Base-by-base conservation (phyloP, 1,284 basidiomycete genomes). In the Bjerkandera adusta region DNA sequence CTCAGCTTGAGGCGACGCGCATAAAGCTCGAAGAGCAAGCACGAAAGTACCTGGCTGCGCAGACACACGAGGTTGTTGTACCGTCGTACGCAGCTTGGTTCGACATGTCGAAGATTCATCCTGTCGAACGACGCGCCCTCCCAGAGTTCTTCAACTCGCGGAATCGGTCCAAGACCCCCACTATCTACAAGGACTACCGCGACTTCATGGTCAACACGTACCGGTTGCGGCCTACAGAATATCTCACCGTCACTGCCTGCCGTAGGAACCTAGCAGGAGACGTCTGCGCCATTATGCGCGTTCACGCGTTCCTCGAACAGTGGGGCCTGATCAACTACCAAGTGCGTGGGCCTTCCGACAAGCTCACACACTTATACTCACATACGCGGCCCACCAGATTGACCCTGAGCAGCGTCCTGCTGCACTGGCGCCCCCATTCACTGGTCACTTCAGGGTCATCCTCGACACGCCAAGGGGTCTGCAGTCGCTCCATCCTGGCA, bases 141-240 rank as follows among this genome's bases (percentile, higher is more conserved):
- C 97, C 96, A 33, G 96, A 99, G 69, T 99, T 98, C 77, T 99
- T 99, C 80, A 96, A 95, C 66, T 92, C 90, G 48, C 79, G 92
- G 53, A 96, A 97, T 67, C 73, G 96, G 57, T 90, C 87, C 55
- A 99, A 99, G 72, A 97, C 95, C 0, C 96, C 96, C 0, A 81
- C 89, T 24, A 92, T 98, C 56, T 99, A 99, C 78, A 99, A 98
- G 68, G 96, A 98, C 67, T 99, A 99, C 65, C 85, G 96, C 53
- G 96, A 99, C 75, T 99, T 99, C 61, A 99, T 99, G 93, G 84
- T 99, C 68, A 97, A 99, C 72, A 96, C 96, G 3, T 99, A 98
- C 70, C 79, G 96, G 35, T 77, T 99, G 40, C 83, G 97, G 54
- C 97, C 96, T 1, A 82, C 82, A 34, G 96, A 99, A 67, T 99